A percentile compares a stretch with the other conserved stretches of the same genome.
Evolutionary conservation across 768 basidiomycete species (phyloP).

Genomic region (Cubamyces sp.): DNA sequence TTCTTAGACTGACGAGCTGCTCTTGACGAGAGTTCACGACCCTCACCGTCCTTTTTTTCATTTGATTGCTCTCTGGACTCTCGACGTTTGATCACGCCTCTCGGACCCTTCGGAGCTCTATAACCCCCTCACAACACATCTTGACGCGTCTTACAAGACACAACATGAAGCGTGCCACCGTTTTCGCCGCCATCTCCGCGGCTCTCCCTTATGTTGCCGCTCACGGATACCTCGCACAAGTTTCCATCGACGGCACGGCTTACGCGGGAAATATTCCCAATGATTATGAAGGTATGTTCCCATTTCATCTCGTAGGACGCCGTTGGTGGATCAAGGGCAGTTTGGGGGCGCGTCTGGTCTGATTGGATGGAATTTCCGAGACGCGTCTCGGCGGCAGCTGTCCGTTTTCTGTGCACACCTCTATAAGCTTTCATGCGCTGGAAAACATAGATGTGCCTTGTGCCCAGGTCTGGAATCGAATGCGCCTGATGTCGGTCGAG

Average conservation of each 20-base stretch:
- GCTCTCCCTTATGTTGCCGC: slow-evolving; percentile 37
- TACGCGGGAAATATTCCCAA: slow-evolving; percentile 50
- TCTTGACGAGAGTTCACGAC: slow-evolving; percentile 20
- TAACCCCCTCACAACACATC: neutral
- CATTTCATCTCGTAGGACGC: neutral
- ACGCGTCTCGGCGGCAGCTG: no score
- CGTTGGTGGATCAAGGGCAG: no score
- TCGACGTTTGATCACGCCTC: neutral
- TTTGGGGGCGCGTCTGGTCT: neutral
- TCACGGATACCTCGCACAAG: slow-evolving; percentile 48
- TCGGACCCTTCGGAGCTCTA: neutral
- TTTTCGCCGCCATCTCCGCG: slow-evolving; percentile 24
- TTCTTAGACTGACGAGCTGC: slow-evolving; percentile 9
- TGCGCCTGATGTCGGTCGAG: neutral
- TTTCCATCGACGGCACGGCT: slow-evolving; percentile 47
- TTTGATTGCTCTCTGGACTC: neutral
- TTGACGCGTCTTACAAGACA: neutral
- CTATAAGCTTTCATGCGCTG: no score
- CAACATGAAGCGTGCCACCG: slow-evolving; percentile 15
- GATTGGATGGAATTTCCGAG: neutral
- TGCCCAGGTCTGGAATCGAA: neutral
- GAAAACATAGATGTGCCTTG: no score
- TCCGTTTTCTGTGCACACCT: no score
- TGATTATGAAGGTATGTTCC: slow-evolving; percentile 35
- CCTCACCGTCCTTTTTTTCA: slow-evolving; percentile 6